Base-by-base conservation (phyloP, 2,329 filamentous ascomycete genomes). In the Xylaria sp. region DNA sequence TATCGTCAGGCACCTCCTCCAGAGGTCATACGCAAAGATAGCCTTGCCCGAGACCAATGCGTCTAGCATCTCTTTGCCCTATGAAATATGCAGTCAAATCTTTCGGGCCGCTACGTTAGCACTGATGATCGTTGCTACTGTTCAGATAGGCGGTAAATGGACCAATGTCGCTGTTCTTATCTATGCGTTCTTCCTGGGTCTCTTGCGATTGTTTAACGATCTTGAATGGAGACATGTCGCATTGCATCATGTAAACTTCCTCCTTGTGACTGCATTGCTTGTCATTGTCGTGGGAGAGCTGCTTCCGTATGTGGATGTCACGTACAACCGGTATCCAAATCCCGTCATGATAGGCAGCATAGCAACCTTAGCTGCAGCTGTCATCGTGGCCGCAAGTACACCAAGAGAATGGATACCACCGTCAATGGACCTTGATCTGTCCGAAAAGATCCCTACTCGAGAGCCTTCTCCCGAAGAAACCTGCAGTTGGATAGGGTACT, bases 401-500 rank as follows among this genome's bases (percentile, higher is more conserved):
- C 85, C 84, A 0, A 79, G 84, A 64, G 82, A 84, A 73, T 86
- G 85, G 85, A 69, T 80, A 2, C 83, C 83, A 17, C 81, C 84
- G 3, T 77, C 77, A 5, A 66, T 81, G 45, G 76, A 79, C 36
- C 74, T 80, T 55, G 77, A 79, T 31, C 73, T 82, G 29, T 77
- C 80, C 36, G 78, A 79, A 17, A 79, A 78, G 58, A 73, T 78
- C 22, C 72, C 76, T 29, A 70, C 72, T 27, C 70, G 73, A 22
- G 78, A 81, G 57, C 83, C 85, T 5, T 79, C 83, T 1, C 82
- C 80, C 0, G 85, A 87, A 71, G 84, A 87, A 72, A 83, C 80
- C 2, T 85, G 83, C 75, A 86, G 84, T 66, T 87, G 83, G 83
- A 77, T 85, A 61, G 81, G 79, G 57, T 84, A 84, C 69, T 86